Base-by-base conservation (phyloP, 768 basidiomycete genomes). In the Termitomyces sp. region DNA sequence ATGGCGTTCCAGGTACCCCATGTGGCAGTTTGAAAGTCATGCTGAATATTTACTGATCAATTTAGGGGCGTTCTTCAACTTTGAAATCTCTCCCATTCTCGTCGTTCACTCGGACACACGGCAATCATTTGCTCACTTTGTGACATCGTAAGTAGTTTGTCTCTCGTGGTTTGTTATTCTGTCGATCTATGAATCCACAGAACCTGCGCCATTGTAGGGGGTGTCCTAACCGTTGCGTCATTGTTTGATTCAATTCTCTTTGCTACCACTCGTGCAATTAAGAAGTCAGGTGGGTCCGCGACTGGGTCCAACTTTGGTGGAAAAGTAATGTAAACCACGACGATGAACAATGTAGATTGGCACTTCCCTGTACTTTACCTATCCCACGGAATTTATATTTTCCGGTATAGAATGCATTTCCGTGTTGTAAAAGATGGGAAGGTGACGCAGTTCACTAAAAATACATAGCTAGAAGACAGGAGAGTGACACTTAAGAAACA, bases 131-230 rank as follows among this genome's bases (percentile, higher is more conserved):
- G 96, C 97, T 2, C 97, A 99, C 74, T 98, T 98, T 80, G 75
- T 98, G 28, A 98, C 97, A 45, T 98, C 95, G 91, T 95, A 68
- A 67, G 94, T 80, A 16, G 22, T 56, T 50, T 35, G 32, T 58
- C 12, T 43, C 43, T 33, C 32, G n/a, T 14, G 18, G 5, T 45
- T 6, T 22, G 28, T 2, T 42, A 9, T 14, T 22, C 28, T 30
- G 22, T 20, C 36, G 24, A 38, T 48, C 56, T 53, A 16, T 53
- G 36, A 26, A 54, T n/a, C 38, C 38, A 36, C 65, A 97, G 94
- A 61, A 95, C 94, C 26, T 97, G 94, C 69, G 97, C 97, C 2
- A 98, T 99, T 66, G 88, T 99, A 30, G 97, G 97, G 63, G 97
- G 97, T 64, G 95, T 98, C 4, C 75, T 99, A 59, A 99, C 97